These are phyloP conservation scores for Discostella stelligera DNA, from an alignment of 352 stramenopile genomes.

Conservation along the genomic window DNA sequence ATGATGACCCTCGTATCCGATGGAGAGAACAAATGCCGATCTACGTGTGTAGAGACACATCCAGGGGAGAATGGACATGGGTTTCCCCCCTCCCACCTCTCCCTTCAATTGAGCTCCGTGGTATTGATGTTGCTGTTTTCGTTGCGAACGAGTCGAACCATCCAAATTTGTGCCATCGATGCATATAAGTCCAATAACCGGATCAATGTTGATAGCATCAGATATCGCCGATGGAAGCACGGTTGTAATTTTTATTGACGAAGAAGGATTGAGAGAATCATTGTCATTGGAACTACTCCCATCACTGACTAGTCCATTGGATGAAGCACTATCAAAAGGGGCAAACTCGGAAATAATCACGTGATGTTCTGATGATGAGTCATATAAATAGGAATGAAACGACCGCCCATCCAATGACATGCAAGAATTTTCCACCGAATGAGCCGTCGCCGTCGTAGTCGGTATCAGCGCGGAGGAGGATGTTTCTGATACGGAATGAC, in stretches of 20 bases:
- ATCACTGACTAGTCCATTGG: neutral
- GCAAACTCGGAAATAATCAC: slow-evolving; percentile 62
- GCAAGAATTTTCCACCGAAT: slow-evolving; percentile 37
- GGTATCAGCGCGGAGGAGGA: neutral
- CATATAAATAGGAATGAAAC: slow-evolving; percentile 55
- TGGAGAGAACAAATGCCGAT: slow-evolving; percentile 67
- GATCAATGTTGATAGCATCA: slow-evolving; percentile 54
- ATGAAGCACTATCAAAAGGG: slow-evolving; percentile 28
- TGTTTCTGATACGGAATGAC: neutral
- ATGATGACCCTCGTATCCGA: slow-evolving; percentile 32
- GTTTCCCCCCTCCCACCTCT: neutral
- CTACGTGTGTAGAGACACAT: slow-evolving; percentile 71
- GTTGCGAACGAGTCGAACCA: neutral
- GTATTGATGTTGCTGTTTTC: too few relatives aligned
- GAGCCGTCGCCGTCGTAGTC: neutral
- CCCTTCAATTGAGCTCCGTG: neutral
- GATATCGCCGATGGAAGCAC: slow-evolving; percentile 49
- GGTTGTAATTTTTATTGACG: slow-evolving; percentile 26
- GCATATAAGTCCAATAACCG: slow-evolving; percentile 65
- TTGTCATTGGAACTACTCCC: neutral
- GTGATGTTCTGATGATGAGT: slow-evolving; percentile 10
- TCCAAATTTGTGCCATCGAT: slow-evolving; percentile 24
- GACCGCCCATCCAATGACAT: slow-evolving; percentile 55
- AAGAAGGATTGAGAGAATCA: neutral
- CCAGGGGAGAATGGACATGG: slow-evolving; percentile 32